Evolutionary conservation across 2,329 filamentous ascomycete genomes (phyloP).

Genomic region (Phialocephala sp.): DNA sequence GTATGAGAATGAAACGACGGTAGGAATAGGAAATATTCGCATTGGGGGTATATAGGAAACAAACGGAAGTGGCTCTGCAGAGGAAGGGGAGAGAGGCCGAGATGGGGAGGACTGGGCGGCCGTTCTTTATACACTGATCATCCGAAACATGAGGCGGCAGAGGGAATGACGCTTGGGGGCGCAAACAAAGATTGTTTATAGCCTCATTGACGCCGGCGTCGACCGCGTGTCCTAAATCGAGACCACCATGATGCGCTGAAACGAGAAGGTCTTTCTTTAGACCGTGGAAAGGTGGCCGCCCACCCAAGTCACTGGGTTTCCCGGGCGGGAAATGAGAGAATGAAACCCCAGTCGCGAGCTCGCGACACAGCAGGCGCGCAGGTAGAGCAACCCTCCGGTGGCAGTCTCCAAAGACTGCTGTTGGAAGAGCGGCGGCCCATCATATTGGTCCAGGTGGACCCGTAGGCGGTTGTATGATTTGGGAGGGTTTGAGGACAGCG

Average conservation of each 20-base stretch:
- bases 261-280: conserved; percentile 25
- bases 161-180: conserved; percentile 29
- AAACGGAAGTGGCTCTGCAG: conserved; percentile 33
- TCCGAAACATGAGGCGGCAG: conserved; percentile 28
- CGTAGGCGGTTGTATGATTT: conserved; percentile 29
- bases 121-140: conserved; percentile 37
- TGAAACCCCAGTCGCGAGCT: conserved; percentile 16
- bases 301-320: conserved; percentile 12
- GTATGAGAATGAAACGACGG: conserved; percentile 30
- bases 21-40: conserved; percentile 33
- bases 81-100: conserved; percentile 28
- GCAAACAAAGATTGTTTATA: conserved; percentile 35
- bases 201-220: conserved; percentile 36
- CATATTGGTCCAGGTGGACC: conserved; percentile 26
- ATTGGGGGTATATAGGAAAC: conserved; percentile 34
- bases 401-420: conserved; percentile 25
- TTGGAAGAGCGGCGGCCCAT: conserved; percentile 15
- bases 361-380: conserved; percentile 20
- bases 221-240: conserved; percentile 32
- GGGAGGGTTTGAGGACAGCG: conserved; percentile 26
- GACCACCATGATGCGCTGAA: conserved; percentile 30
- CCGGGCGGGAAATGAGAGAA: conserved; percentile 17
- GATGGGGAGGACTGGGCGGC: conserved; percentile 33
- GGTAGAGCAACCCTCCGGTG: neutral
- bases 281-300: conserved; percentile 3